phyloP scores from a whole-genome alignment of 352 stramenopile genomes.

The Elongisporangium prolatum region DNA sequence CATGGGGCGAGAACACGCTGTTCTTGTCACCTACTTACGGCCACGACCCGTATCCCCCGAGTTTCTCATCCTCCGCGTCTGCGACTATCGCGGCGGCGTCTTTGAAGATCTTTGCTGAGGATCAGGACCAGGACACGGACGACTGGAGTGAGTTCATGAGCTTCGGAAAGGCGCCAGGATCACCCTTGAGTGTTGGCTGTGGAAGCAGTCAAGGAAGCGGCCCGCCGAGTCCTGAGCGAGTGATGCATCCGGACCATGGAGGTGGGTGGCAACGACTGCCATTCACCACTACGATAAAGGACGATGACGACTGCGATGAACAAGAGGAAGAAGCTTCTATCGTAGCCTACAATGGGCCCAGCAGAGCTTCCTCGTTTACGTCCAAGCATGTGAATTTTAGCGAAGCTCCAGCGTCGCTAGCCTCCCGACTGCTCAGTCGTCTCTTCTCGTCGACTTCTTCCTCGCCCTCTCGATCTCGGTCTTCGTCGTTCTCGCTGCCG shows the following conservation, averaged over 20 bases:
- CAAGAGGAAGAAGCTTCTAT: neutral
- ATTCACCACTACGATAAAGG: neutral
- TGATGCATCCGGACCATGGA: neutral
- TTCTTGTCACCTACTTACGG: conserved; percentile 16
- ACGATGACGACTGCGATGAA: neutral
- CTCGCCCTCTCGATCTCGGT: conserved; percentile 1
- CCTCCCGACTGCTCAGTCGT: conserved; percentile 11
- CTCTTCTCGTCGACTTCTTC: conserved; percentile 7
- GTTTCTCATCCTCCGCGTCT: conserved; percentile 6
- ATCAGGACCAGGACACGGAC: conserved; percentile 25
- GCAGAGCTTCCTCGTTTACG: neutral
- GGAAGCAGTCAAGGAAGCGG: conserved; percentile 7
- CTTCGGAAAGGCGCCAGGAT: conserved; percentile 14
- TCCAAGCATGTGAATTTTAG: conserved; percentile 8
- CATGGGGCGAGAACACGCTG: conserved; percentile 42
- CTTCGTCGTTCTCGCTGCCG: conserved; percentile 14
- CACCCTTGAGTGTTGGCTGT: neutral
- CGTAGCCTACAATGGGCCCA: neutral
- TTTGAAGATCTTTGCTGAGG: conserved; percentile 34
- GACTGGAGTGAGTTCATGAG: conserved; percentile 67
- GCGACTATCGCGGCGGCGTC: conserved; percentile 16
- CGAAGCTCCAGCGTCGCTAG: conserved; percentile 9
- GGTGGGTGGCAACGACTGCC: neutral
- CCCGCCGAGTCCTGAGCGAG: neutral
- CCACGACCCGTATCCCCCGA: neutral